These are phyloP conservation scores for Skeletonema costatum DNA, from an alignment of 108 stramenopile genomes.

Conservation along the genomic window DNA sequence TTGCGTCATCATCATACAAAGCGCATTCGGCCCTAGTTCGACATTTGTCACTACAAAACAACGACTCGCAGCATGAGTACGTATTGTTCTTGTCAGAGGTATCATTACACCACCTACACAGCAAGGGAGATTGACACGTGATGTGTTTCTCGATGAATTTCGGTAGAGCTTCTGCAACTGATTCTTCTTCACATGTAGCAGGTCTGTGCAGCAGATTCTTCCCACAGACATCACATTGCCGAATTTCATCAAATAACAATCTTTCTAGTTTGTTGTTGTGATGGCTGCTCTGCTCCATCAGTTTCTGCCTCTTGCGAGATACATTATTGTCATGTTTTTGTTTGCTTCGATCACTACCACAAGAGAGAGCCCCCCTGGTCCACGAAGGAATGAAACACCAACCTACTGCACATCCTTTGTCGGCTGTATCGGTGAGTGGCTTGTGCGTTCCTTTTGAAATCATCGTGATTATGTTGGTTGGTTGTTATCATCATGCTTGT, in stretches of 20 bases:
- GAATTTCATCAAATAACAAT: slow-evolving; percentile 35
- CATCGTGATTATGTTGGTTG: neutral
- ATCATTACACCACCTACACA: slow-evolving; percentile 35
- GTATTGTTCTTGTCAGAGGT: neutral
- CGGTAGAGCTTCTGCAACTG: slow-evolving; percentile 33
- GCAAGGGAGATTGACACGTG: slow-evolving; percentile 13
- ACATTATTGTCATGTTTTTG: neutral
- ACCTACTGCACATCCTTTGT: neutral
- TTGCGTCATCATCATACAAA: neutral
- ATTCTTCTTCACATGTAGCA: neutral
- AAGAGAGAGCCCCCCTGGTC: neutral
- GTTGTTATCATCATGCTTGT: too few species aligned
- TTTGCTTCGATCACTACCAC: neutral
- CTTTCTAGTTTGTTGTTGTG: slow-evolving; percentile 13
- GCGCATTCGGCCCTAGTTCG: slow-evolving; percentile 23
- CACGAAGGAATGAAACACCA: neutral
- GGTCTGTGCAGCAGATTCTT: slow-evolving; percentile 20
- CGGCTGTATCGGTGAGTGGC: neutral
- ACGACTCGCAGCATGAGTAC: slow-evolving; percentile 29
- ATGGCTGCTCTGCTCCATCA: neutral
- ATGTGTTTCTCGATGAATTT: slow-evolving; percentile 31
- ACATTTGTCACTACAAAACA: slow-evolving; percentile 39
- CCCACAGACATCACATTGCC: slow-evolving; percentile 46
- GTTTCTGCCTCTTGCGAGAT: neutral
- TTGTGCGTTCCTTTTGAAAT: neutral